These are phyloP conservation scores for Priceomyces castillae DNA, from an alignment of 805 yeast genomes.

Conservation along the genomic window DNA sequence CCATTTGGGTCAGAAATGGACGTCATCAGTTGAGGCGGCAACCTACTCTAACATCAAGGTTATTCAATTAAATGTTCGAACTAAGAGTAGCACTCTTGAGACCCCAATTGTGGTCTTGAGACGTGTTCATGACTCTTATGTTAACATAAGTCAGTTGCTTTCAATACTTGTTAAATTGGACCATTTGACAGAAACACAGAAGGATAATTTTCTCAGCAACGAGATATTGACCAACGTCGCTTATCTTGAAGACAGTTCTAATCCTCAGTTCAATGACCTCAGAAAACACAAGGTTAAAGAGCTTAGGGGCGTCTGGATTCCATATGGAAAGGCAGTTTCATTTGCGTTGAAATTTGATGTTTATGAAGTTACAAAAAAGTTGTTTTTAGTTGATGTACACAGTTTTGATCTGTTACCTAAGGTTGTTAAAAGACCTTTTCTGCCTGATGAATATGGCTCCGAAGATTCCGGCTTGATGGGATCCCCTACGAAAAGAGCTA, in stretches of 20 bases:
- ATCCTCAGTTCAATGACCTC: slow-evolving; percentile 26
- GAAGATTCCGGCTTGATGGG: slow-evolving; percentile 19
- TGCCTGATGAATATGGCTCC: slow-evolving; percentile 13
- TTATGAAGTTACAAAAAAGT: slow-evolving; percentile 33
- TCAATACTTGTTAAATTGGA: slow-evolving; percentile 30
- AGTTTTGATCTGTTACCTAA: slow-evolving; percentile 39
- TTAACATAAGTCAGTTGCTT: slow-evolving; percentile 38
- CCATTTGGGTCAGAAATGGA: slow-evolving; percentile 26
- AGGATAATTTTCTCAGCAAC: slow-evolving; percentile 29
- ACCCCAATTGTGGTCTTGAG: slow-evolving; percentile 26
- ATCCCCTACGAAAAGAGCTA: slow-evolving; percentile 34
- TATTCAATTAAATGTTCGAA: slow-evolving; percentile 30
- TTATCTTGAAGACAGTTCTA: slow-evolving; percentile 19
- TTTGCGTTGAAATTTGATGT: slow-evolving; percentile 39
- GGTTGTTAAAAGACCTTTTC: slow-evolving; percentile 15
- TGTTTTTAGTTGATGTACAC: slow-evolving; percentile 44
- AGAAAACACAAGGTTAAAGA: slow-evolving; percentile 24
- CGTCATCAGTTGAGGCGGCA: slow-evolving; percentile 22
- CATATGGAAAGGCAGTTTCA: slow-evolving; percentile 42
- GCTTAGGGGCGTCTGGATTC: slow-evolving; percentile 40
- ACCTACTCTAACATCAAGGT: slow-evolving; percentile 36
- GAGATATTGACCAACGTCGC: slow-evolving; percentile 33
- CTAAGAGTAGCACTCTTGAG: slow-evolving; percentile 1
- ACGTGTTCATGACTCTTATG: slow-evolving; percentile 41
- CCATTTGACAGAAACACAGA: slow-evolving; percentile 22